Base-by-base conservation (phyloP, 139 green algal genomes). In the Astrephomene gubernaculifera region DNA sequence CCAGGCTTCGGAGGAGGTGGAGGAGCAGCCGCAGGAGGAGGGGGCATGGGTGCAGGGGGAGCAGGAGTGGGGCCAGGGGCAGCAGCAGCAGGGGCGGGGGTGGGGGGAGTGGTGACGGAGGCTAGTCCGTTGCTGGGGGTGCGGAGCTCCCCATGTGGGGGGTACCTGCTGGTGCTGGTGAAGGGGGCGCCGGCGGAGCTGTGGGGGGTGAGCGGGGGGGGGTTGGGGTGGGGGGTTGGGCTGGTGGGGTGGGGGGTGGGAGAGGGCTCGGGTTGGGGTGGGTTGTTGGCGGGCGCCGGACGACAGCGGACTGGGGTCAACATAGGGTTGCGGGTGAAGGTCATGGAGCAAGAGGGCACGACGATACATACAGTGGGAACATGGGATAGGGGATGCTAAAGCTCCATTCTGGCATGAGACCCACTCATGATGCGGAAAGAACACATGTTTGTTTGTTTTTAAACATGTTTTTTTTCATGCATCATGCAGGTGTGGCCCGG, bases 151-250 rank as follows among this genome's bases (percentile, higher is more conserved):
- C 90, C 94, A 14, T 89, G 82, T 19, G 95, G 95, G 45, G 69
- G 82, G 33, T 93, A 98, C 81, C 74, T 97, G 38, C 89, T 98
- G 29, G 54, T 98, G 44, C 68, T 94, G 31, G 72, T 95, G 71
- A 94, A 92, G 53, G 92, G 89, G 0, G 89, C 92, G 2, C 93
- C 95, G 21, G 91, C 93, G 36, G 95, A 98, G 90, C 90, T 97
- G 35, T 98, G 95, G 95, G 79, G 87, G 38, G 93, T 95, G 70
- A 82, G 76, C 52, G 43, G 39, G 29, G n/a, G 25, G 17, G 19
- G 52, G 33, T 25, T 9, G 35, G 36, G 71, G 45, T 9, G 21
- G 14, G 2, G 39, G 38, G 68, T n/a, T n/a, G n/a, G n/a, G n/a
- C n/a, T n/a, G n/a, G 33, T 97, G 94, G 95, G 74, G 83, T 27